Evolutionary conservation across 1,139 yeast genomes (phyloP).

Genomic region (Candida neerlandica): DNA sequence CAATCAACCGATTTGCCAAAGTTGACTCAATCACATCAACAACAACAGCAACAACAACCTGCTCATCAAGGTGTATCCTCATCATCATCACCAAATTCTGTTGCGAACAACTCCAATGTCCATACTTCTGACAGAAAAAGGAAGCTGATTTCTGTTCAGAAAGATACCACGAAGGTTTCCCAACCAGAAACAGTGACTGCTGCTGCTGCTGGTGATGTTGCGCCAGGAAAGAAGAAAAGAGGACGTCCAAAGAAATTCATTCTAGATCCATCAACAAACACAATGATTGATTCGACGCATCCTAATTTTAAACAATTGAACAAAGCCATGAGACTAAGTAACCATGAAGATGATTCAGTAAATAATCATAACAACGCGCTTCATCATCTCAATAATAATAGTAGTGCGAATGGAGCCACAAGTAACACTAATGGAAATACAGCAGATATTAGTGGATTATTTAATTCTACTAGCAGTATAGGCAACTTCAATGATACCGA

Average conservation of each 20-base stretch:
- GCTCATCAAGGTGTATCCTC: too few species aligned
- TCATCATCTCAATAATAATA: not conserved
- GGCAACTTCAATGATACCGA: slow-evolving; percentile 39
- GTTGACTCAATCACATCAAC: slow-evolving; percentile 13
- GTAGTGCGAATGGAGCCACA: not conserved
- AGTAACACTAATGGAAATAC: slow-evolving; percentile 6
- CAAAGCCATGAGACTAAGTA: slow-evolving; percentile 32
- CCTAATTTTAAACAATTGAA: slow-evolving; percentile 46
- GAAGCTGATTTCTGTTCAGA: too few species aligned
- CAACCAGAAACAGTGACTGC: too few species aligned
- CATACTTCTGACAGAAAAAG: too few species aligned
- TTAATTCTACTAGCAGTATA: slow-evolving; percentile 32
- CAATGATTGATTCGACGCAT: slow-evolving; percentile 46
- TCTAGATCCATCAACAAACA: slow-evolving; percentile 44
- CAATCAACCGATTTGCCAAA: not conserved
- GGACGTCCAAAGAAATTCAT: slow-evolving; percentile 50
- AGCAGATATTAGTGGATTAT: slow-evolving; percentile 16
- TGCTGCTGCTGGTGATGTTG: too few species aligned
- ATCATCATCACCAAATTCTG: too few species aligned
- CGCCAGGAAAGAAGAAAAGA: slow-evolving; percentile 36
- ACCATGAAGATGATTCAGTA: slow-evolving; percentile 3
- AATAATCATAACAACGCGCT: too few species aligned
- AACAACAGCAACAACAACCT: slow-evolving; percentile 8
- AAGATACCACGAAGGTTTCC: too few species aligned
- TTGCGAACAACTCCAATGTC: too few species aligned